Base-by-base conservation (phyloP, 176 grass and related monocot species). In the Tillandsia leiboldiana region DNA sequence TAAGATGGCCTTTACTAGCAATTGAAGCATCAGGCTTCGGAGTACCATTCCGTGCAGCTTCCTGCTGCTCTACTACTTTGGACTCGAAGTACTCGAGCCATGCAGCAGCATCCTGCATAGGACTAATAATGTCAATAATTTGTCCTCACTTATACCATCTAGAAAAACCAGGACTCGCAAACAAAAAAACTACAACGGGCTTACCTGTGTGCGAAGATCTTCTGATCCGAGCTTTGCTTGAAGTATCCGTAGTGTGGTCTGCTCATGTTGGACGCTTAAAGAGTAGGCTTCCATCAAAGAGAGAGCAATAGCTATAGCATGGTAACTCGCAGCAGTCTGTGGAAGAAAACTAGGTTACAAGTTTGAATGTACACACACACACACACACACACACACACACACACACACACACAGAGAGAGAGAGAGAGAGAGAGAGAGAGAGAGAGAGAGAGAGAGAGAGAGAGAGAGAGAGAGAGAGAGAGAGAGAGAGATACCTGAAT, bases 211-310 rank as follows among this genome's bases (percentile, higher is more conserved):
- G 42, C 94, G 82, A 50, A 97, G 86, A 90, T 97, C 94, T 87
- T 97, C 94, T 79, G 89, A 90, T 77, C 93, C 93, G 57, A 97
- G 93, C 77, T 97, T 97, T 73, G 89, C 77, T 85, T 97, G 89
- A 80, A 97, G 89, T 74, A 97, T 97, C 59, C 89, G 72, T 29
- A 92, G 78, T 77, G 93, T 97, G 29, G 93, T 97, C 74, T 97
- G 91, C 85, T 97, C 93, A 83, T 97, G 93, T 84, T 97, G 93
- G 68, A 97, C 93, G 77, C 93, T 97, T 67, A 97, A 72, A 64
- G 88, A 92, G 77, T 92, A 97, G 69, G 93, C 93, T 97, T 97
- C 93, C 93, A 97, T 97, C 69, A 97, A 81, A 85, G 93, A 97
- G 4, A 97, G 81, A 81, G 93, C 93, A 51, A 97, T 97, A 68